Evolutionary conservation across 1,284 basidiomycete genomes (phyloP), one percentile per base, ranked within the genome.

Genomic region (Moesziomyces globuligerus): DNA sequence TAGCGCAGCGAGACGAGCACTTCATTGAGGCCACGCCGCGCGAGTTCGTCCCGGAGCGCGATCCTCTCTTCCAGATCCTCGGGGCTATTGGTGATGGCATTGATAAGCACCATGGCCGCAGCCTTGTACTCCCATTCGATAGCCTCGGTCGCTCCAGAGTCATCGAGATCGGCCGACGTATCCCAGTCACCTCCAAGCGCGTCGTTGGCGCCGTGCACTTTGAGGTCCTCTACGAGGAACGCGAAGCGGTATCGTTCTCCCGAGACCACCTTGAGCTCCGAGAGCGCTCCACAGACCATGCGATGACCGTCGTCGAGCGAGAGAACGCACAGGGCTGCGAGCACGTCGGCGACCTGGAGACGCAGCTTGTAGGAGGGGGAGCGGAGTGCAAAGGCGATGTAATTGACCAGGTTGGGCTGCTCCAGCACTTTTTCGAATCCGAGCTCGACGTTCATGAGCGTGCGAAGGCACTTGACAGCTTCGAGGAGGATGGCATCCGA

Each of bases 181-280:
- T 85, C 84, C 44, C 83, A 84, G 17, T 84, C 83, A 82, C 84
- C 54, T 81, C 81, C 40, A 26, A 72, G 65, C 10, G 25, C 18
- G 26, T 50, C 53, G 9, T 48, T 64, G 39, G 88, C 86, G 0
- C 87, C 85, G 13, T 48, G 49, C n/a, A 89, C 78, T 23, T 86
- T 86, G 48, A 94, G 84, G 13, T 88, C 88, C 0, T 85, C 84
- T 32, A 95, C 86, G 28, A 95, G 84, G 39, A 86, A 88, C 66
- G 92, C 88, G 75, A 95, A 95, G 3, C 93, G 89, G 73, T 91
- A 92, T 4, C 85, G 81, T 67, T 94, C 91, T 18, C 88, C 88
- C 64, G 86, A 88, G n/a, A 86, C 86, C 39, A 90, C 82, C 18
- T 89, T 86, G 71, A 90, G 91, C 74, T 94, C 92, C 0, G 91